Conservation (phyloP, 164 flowering plant genomes). For the Stephania japonica region DNA sequence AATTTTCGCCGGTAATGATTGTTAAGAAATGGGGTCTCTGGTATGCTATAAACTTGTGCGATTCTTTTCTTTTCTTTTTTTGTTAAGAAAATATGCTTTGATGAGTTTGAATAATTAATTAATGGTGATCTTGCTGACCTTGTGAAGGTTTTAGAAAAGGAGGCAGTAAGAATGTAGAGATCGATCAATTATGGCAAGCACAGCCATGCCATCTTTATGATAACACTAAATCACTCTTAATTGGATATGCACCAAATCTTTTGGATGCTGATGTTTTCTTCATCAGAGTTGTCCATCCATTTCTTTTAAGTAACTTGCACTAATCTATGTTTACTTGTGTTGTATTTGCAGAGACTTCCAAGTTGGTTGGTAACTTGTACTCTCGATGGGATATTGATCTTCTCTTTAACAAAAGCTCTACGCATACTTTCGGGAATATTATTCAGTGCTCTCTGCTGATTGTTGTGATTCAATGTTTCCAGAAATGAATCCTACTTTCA, state of each 20-base stretch:
- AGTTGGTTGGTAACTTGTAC: slow-evolving; percentile 10
- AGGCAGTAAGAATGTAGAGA: slow-evolving; percentile 6
- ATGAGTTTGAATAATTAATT: no score
- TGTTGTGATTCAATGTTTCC: slow-evolving; percentile 10
- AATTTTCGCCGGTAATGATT: no score
- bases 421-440: slow-evolving; percentile 69
- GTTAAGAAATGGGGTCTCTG: no score
- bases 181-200: slow-evolving; percentile 4
- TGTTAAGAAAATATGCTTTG: no score
- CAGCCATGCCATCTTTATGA: slow-evolving; percentile 7
- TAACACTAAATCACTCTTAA: neutral
- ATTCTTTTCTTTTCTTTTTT: no score
- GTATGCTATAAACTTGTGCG: no score
- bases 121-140: neutral
- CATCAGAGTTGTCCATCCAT: no score
- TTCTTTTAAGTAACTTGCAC: no score
- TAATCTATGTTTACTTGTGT: neutral
- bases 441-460: slow-evolving; percentile 34
- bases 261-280: no score
- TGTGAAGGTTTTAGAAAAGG: slow-evolving; percentile 19
- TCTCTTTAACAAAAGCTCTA: slow-evolving; percentile 55
- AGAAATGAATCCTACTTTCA: slow-evolving; percentile 18
- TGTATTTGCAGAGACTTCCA: slow-evolving; percentile 22
- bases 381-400: slow-evolving; percentile 30
- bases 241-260: neutral